Base-by-base conservation (phyloP, 1,284 basidiomycete genomes). In the Ceratobasidium sp. region DNA sequence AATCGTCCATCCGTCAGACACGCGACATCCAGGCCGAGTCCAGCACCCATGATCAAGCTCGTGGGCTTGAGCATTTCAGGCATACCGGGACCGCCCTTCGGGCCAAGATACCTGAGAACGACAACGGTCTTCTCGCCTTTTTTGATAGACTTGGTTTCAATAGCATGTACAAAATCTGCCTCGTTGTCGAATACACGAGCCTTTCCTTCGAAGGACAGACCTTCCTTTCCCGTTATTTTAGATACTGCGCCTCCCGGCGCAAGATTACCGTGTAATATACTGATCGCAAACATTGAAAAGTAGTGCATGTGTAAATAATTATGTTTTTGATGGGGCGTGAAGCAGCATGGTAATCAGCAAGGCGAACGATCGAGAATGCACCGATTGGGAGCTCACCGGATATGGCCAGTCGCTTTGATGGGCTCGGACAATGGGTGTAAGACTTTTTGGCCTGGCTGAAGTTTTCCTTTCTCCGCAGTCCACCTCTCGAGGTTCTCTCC, bases 21-120 rank as follows among this genome's bases (percentile, higher is more conserved):
- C 39, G 94, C 94, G 49, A 95, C 92, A 73, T 94, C 91, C 72
- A 89, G 79, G 9, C 93, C 93, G 7, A 96, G 82, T n/a, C 94
- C 94, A 2, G 93, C 93, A 57, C 94, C 94, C 90, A 95, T 95
- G 77, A 95, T 90, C 72, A 92, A 77, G 78, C 89, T 90, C 27
- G 91, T 94, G 14, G 91, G 91, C 76, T 95, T 95, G 64, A 96
- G 83, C 93, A 95, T 95, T 80, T 95, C 93, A 52, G 91, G 93
- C 93, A 95, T 95, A 62, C 93, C 89, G 52, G 93, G 93, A 64
- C 93, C 93, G 70, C 93, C 93, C 78, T 90, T 89, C 44, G 93
- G 93, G 54, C 93, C 93, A 72, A 95, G 85, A 76, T 95, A 95
- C 56, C 93, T 83, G 74, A 95, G 82, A 66, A 95, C 87, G 69